phyloP scores from a whole-genome alignment of 139 green algal genomes.

The Diplosphaera chodatii region DNA sequence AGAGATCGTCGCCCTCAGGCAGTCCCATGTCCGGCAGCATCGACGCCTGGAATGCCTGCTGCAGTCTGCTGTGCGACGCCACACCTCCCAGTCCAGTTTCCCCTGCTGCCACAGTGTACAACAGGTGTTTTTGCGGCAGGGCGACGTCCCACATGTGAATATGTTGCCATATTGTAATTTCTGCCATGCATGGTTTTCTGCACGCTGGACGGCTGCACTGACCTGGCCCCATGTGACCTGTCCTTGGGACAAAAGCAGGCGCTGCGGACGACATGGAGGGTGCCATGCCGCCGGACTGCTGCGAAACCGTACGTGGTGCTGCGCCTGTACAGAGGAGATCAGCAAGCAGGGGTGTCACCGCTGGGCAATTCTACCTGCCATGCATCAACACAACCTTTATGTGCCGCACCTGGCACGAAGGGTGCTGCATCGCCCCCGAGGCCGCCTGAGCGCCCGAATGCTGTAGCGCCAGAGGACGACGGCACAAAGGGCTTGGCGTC shows the following conservation, averaged over 20 bases:
- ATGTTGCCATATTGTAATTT: no score
- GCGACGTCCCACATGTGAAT: no score
- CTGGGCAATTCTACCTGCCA: no score
- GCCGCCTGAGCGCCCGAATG: neutral
- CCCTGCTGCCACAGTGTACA: no score
- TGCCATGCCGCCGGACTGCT: neutral
- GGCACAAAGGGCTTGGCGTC: conserved; percentile 27
- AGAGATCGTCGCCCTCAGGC: conserved; percentile 43
- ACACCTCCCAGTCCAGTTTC: neutral
- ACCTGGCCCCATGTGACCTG: neutral
- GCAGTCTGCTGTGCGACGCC: neutral
- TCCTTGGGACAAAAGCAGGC: neutral
- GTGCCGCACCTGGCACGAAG: neutral
- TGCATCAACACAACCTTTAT: no score
- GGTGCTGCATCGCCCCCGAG: neutral
- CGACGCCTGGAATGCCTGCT: neutral
- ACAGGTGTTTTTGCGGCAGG: no score
- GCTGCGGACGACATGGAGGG: neutral
- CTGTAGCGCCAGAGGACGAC: neutral
- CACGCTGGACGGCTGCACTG: no score
- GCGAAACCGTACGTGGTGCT: neutral
- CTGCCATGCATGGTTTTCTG: no score
- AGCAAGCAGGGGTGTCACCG: no score
- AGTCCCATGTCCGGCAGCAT: conserved; percentile 15
- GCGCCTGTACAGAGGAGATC: no score